Base-by-base conservation (phyloP, 179 eudicot genomes). In the Beta macrorhiza region DNA sequence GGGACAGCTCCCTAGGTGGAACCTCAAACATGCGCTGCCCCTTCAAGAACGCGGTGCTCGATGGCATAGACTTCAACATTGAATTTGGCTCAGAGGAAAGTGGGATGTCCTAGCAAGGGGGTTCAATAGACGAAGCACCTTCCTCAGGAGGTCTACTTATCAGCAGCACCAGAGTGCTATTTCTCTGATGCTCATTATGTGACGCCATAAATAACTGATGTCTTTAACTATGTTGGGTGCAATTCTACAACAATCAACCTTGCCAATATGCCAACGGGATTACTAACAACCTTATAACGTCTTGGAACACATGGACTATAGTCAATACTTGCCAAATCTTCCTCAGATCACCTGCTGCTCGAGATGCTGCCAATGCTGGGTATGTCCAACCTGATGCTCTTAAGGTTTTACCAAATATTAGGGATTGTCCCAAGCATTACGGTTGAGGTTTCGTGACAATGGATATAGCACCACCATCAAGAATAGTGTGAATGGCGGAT, bases 171-270 rank as follows among this genome's bases (percentile, higher is more conserved):
- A 0, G 89, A 89, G 51, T 91, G 94, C 20, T 89, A 85, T 0
- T 86, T 84, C 59, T 88, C 92, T 0, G 90, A 86, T 80, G 76
- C 29, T 7, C 56, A 55, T 7, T 91, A 57, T 84, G 84, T 17
- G 25, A 68, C 13, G 90, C 93, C 57, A 71, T 89, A 15, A 63
- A 74, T 14, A 88, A 29, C 88, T 0, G 82, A 87, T 5, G 74
- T 82, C 1, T 85, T 90, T 63, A 87, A 89, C 78, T 87, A 83
- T 44, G 89, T 91, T 91, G 93, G 94, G 81, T 91, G 32, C 97
- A 89, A 67, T 92, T 91, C 69, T 91, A 89, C 80, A 89, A 88
- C 79, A 90, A 90, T 57, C 83, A 83, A 5, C 78, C 67, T 25
- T 91, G 97, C 63, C 83, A 84, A 69, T 91, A 90, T 59, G 37